Conservation (phyloP, 208 protist species). For the Trypanosoma brucei region DNA sequence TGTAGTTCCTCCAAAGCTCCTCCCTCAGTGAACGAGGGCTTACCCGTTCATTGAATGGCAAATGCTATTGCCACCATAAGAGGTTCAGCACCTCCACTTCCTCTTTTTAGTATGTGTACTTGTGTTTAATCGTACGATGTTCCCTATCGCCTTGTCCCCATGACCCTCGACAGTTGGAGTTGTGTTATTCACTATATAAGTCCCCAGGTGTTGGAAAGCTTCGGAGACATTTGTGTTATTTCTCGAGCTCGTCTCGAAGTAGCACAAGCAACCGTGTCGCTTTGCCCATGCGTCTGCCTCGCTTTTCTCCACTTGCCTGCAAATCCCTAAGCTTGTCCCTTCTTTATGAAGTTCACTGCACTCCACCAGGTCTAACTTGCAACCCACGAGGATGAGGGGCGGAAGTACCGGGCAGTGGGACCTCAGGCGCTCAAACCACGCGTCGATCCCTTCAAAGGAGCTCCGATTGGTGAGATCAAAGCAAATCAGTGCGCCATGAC, state of each 20-base stretch:
- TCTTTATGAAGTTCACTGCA: slow-evolving; percentile 37
- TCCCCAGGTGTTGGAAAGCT: slow-evolving; percentile 82
- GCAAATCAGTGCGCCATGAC: slow-evolving; percentile 90
- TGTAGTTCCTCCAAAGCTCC: too few species aligned
- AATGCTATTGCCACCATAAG: background rate
- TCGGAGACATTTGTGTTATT: slow-evolving; percentile 83
- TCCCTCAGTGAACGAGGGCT: too few species aligned
- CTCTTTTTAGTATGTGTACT: slow-evolving; percentile 14
- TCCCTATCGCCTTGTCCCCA: slow-evolving; percentile 10
- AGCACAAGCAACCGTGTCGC: slow-evolving; percentile 66
- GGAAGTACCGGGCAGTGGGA: slow-evolving; percentile 57
- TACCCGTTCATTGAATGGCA: background rate
- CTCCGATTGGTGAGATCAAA: slow-evolving; percentile 95
- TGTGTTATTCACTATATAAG: slow-evolving; percentile 49
- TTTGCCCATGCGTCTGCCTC: slow-evolving; percentile 83
- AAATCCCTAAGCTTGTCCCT: slow-evolving; percentile 71
- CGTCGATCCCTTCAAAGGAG: slow-evolving; percentile 87
- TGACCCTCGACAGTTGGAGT: slow-evolving; percentile 25
- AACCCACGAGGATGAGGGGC: slow-evolving; percentile 80
- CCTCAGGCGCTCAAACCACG: slow-evolving; percentile 73
- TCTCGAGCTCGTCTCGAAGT: slow-evolving; percentile 86
- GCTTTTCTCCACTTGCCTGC: slow-evolving; percentile 69
- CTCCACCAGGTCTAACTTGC: slow-evolving; percentile 82
- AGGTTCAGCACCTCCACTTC: slow-evolving; percentile 14
- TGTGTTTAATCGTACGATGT: slow-evolving; percentile 6